Base-by-base conservation (phyloP, 179 eudicot genomes). In the Sideroxylon spinosum region DNA sequence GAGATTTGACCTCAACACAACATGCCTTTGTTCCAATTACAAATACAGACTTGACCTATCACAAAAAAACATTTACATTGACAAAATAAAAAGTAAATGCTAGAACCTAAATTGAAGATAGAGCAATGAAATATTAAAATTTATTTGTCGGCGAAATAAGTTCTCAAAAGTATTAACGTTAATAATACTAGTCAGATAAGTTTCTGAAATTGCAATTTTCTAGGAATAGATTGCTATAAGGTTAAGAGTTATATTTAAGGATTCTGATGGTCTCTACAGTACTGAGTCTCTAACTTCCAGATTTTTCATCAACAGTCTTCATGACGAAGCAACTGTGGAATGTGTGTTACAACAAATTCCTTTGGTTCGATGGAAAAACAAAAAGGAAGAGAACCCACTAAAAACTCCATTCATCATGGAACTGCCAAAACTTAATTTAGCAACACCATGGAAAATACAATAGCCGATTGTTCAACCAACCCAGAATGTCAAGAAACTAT, bases 281-380 rank as follows among this genome's bases (percentile, higher is more conserved):
- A 49, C 60, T 76, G 17, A 25, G 48, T 37, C 71, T 65, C 12
- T 46, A 44, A 22, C 67, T 52, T 25, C 44, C 20, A 76, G 23
- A 62, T 49, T 55, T n/a, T 9, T 11, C 52, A 53, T 46, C 12
- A 46, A 9, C n/a, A 46, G n/a, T 44, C 7, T 55, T 37, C 20
- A n/a, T 29, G 55, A 55, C 32, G 13, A 59, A 74, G 49, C 55
- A 62, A 62, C 13, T 61, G 71, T 46, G 19, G 19, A 63, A 65
- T 16, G 14, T 16, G 61, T 46, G 10, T 1, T 28, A 29, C n/a
- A 66, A 25, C 52, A 76, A 53, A n/a, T 63, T 22, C 17, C 61
- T 76, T 67, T 49, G 72, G 69, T 71, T 68, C n/a, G 66, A 76
- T 19, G 28, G 52, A 14, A 53, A 55, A 23, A 63, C 20, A 66